These are phyloP conservation scores for Grosmannia clavigera DNA, from an alignment of 2,329 filamentous ascomycete genomes.

Conservation along the genomic window DNA sequence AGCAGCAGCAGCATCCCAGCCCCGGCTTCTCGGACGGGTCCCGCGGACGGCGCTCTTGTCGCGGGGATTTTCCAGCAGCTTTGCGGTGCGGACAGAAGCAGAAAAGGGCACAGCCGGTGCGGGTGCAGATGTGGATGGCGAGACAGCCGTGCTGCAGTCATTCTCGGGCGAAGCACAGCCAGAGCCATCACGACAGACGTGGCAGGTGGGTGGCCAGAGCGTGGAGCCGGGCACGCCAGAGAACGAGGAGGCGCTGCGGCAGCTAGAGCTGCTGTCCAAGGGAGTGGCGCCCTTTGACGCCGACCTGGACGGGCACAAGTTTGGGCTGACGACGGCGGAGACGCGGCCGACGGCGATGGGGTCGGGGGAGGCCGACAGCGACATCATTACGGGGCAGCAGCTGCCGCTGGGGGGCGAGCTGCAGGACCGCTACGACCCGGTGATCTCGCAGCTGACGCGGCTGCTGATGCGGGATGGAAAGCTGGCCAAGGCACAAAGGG, in stretches of 20 bases:
- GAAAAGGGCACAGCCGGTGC: not conserved
- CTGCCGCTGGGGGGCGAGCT: constrained; percentile 51
- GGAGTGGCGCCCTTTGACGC: constrained; percentile 21
- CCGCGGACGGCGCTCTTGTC: not conserved
- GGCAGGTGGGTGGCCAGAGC: not conserved
- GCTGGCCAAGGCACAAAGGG: constrained; percentile 77
- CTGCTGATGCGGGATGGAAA: constrained; percentile 88
- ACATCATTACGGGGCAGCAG: not conserved
- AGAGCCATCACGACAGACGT: not conserved
- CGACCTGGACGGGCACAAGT: constrained; percentile 54
- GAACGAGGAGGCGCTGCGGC: constrained; percentile 28
- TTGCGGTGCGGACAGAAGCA: not conserved
- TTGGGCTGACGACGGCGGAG: constrained; percentile 47
- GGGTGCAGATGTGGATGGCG: not conserved
- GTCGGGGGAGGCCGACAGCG: not conserved
- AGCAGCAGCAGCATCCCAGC: not conserved
- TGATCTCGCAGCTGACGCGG: constrained; percentile 79
- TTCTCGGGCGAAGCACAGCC: not conserved
- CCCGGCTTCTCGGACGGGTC: not conserved
- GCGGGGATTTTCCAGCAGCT: not conserved
- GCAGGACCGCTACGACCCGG: constrained; percentile 72
- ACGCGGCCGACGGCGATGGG: not conserved
- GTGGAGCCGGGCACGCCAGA: constrained; percentile 19
- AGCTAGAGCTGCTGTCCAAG: constrained; percentile 21
- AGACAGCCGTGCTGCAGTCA: not conserved